phyloP scores from a whole-genome alignment of 1,284 basidiomycete genomes.

The Leccinum subspadiceum region DNA sequence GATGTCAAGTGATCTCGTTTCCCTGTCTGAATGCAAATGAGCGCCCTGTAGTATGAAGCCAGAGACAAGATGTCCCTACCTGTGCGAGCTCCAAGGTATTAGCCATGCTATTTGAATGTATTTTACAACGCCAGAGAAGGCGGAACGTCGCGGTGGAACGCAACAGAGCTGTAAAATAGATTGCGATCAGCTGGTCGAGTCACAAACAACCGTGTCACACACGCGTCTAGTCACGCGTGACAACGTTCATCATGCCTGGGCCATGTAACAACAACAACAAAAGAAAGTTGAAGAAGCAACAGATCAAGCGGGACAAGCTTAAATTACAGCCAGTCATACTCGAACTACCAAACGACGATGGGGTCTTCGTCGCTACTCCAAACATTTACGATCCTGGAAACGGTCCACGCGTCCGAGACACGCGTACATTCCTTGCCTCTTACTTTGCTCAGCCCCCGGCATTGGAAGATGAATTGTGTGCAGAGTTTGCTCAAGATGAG shows the following conservation, averaged over 20 bases:
- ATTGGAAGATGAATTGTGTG: conserved; percentile 59
- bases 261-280: conserved; percentile 42
- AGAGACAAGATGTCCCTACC: conserved; percentile 27
- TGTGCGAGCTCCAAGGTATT: conserved; percentile 57
- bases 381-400: conserved; percentile 74
- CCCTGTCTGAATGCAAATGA: conserved; percentile 61
- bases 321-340: conserved; percentile 8
- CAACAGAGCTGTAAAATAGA: conserved; percentile 27
- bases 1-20: conserved; percentile 88
- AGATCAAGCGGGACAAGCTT: conserved; percentile 35
- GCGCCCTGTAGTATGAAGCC: not conserved
- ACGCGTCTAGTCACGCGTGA: conserved; percentile 33
- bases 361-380: conserved; percentile 38
- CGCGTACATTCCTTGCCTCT: conserved; percentile 56
- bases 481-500: conserved; percentile 71
- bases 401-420: conserved; percentile 68
- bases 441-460: conserved; percentile 65
- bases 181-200: conserved; percentile 29
- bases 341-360: conserved; percentile 9
- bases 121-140: conserved; percentile 35
- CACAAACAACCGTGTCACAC: conserved; percentile 29
- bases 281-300: conserved; percentile 38
- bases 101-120: conserved; percentile 39
- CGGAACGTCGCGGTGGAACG: conserved; percentile 22
- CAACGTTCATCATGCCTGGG: conserved; percentile 42